Conservation (phyloP, 1,139 yeast species). For the Yamadazyma oceani region DNA sequence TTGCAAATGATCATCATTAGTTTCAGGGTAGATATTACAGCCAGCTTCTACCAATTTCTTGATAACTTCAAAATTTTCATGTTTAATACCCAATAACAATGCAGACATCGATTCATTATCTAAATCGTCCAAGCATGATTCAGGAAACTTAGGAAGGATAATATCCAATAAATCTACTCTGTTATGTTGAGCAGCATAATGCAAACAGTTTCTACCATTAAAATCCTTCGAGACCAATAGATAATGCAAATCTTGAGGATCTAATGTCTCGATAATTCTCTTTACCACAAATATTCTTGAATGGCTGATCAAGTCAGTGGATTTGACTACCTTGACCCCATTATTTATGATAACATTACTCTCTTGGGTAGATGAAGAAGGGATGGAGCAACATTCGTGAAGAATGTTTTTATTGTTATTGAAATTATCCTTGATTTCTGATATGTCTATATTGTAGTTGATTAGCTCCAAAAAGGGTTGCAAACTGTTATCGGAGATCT, state of each 20-base stretch:
- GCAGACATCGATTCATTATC: constrained; percentile 83
- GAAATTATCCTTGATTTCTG: constrained; percentile 39
- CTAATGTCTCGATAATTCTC: constrained; percentile 28
- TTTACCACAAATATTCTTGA: constrained; percentile 41
- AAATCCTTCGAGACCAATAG: constrained; percentile 50
- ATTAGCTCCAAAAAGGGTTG: constrained; percentile 45
- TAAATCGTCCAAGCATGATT: constrained; percentile 45
- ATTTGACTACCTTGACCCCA: constrained; percentile 45
- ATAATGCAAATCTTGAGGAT: constrained; percentile 19
- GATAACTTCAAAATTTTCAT: constrained; percentile 59
- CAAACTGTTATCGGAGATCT: constrained; percentile 50
- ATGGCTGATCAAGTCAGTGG: constrained; percentile 43
- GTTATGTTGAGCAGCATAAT: constrained; percentile 79
- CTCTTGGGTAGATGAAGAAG: constrained; percentile 33
- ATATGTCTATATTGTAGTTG: constrained; percentile 42
- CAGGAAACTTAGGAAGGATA: constrained; percentile 41
- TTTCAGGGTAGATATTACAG: constrained; percentile 56
- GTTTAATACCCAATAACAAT: constrained; percentile 72
- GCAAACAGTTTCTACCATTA: constrained; percentile 82
- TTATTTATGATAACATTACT: constrained; percentile 38
- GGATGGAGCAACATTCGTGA: constrained; percentile 49
- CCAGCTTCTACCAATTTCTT: constrained; percentile 44
- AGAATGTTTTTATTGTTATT: constrained; percentile 41
- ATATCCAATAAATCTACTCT: constrained; percentile 54
- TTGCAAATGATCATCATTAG: constrained; percentile 49